Base-by-base conservation (phyloP, 176 grass and related monocot species). In the Ensete glaucum region DNA sequence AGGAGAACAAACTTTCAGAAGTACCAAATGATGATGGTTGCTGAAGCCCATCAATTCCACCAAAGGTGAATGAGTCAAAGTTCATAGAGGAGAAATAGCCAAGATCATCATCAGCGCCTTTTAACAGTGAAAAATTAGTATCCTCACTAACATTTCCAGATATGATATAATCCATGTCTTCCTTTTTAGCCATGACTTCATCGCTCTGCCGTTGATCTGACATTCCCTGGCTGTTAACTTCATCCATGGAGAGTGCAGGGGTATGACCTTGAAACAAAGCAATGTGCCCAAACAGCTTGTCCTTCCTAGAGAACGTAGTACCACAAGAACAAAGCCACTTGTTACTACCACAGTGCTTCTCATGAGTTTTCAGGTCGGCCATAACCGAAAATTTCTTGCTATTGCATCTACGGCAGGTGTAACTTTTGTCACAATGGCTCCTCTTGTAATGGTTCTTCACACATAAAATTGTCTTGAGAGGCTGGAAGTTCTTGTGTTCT, bases 381-480 rank as follows among this genome's bases (percentile, higher is more conserved):
- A 96, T 52, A 64, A 96, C 55, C 0, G 92, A 96, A 78, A 91
- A 96, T 71, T 85, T 87, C 76, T 96, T 96, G 71, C 79, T 64
- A 9, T 83, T 82, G 62, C 88, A 96, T 9, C 73, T 71, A 55
- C 92, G 83, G 85, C 92, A 96, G 68, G 71, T 84, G 62, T 96
- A 67, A 29, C 86, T 85, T 84, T 96, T 91, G 73, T 87, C 86
- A 9, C 86, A 87, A 64, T 96, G 92, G 84, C 81, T 89, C 62
- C 92, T 74, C 54, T 89, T 96, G 84, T 96, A 96, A 79, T 91
- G 88, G 56, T 96, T 96, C 82, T 96, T 96, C 74, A 96, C 82
- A 26, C 88, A 96, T 50, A 91, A 50, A 57, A 91, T 83, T 3
- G 88, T 96, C 77, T 96, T 96, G 74, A 96, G 85, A 21, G 88